Evolutionary conservation across 352 stramenopile species (phyloP).

Genomic region (Phytophthora parvispora): DNA sequence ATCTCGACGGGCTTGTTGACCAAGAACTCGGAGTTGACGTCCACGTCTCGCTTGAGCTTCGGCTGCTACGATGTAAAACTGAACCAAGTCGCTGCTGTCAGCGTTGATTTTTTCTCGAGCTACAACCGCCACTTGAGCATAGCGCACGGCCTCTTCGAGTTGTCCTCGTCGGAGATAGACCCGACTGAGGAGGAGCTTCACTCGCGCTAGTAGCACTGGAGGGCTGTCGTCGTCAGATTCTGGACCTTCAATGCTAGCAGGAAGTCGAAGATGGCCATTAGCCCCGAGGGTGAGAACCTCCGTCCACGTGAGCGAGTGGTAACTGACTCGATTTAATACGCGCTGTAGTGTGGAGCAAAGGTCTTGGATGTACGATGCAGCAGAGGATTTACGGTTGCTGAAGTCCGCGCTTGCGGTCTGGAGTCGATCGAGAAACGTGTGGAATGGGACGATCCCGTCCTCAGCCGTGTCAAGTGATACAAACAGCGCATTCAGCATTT

Average conservation of each 20-base stretch:
- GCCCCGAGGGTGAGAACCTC: slow-evolving; percentile 27
- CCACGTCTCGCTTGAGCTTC: slow-evolving; percentile 63
- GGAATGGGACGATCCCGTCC: slow-evolving; percentile 56
- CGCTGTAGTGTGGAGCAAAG: slow-evolving; percentile 38
- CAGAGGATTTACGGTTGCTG: slow-evolving; percentile 24
- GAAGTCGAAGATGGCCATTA: slow-evolving; percentile 16
- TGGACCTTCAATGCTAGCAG: slow-evolving; percentile 23
- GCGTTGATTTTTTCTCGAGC: slow-evolving; percentile 51
- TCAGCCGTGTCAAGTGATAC: slow-evolving; percentile 46
- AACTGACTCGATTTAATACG: slow-evolving; percentile 32
- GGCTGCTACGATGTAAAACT: slow-evolving; percentile 64
- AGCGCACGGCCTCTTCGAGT: slow-evolving; percentile 63
- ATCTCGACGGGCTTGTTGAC: slow-evolving; percentile 57
- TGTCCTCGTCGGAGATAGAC: slow-evolving; percentile 65
- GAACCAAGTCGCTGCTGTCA: slow-evolving; percentile 41
- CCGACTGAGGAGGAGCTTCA: slow-evolving; percentile 63
- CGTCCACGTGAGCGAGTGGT: slow-evolving; percentile 39
- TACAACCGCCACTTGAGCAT: slow-evolving; percentile 55
- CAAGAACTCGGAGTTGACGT: slow-evolving; percentile 56
- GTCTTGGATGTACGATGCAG: slow-evolving; percentile 32
- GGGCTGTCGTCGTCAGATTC: slow-evolving; percentile 17
- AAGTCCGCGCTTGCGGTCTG: slow-evolving; percentile 27
- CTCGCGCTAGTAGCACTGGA: slow-evolving; percentile 40
- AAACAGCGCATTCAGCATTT: slow-evolving; percentile 45
- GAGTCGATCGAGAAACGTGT: slow-evolving; percentile 45